Base-by-base conservation (phyloP, 495 filamentous ascomycete species). In the Neurospora cerealis region DNA sequence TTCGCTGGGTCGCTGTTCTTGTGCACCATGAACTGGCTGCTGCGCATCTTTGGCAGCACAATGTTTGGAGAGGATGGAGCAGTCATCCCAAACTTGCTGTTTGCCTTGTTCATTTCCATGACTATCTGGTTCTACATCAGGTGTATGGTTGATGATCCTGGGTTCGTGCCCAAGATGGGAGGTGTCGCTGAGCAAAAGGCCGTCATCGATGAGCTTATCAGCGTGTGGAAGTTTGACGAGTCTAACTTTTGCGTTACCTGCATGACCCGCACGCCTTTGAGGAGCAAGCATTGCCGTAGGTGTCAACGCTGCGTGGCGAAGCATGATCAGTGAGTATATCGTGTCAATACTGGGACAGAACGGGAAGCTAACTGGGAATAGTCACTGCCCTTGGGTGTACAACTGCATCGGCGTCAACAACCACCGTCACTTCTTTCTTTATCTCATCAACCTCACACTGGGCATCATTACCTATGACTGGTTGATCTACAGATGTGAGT, bases 301-400 rank as follows among this genome's bases (percentile, higher is more conserved):
- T 99, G 96, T 77, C 88, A 90, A 73, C 93, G 96, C 69, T 99
- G 96, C 81, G 91, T 99, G 75, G 93, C 96, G 38, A 97, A 96
- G 83, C 93, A 98, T 81, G 96, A 99, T 79, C 96, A 99, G 95
- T 97, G 83, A 85, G 94, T 80, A 40, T 69, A 46, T 28, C 40
- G n/a, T 11, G 6, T 32, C 37, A 15, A 32, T 70, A 62, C 40
- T 19, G 5, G 38, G 9, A n/a, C 71, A 24, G 34, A 10, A 13
- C 9, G 7, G 15, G 5, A 6, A 36, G 69, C 19, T 39, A 73
- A 74, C 85, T 91, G 80, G 92, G 80, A 10, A 48, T 60, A 98
- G 95, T 78, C 96, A 99, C 80, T 99, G 96, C 78, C 96, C 96
- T 0, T 99, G 96, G 96, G 93, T 98, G 44, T 91, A 96, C 81